phyloP scores from a whole-genome alignment of 2,329 filamentous ascomycete genomes.

The Cladobotryum mycophilum region DNA sequence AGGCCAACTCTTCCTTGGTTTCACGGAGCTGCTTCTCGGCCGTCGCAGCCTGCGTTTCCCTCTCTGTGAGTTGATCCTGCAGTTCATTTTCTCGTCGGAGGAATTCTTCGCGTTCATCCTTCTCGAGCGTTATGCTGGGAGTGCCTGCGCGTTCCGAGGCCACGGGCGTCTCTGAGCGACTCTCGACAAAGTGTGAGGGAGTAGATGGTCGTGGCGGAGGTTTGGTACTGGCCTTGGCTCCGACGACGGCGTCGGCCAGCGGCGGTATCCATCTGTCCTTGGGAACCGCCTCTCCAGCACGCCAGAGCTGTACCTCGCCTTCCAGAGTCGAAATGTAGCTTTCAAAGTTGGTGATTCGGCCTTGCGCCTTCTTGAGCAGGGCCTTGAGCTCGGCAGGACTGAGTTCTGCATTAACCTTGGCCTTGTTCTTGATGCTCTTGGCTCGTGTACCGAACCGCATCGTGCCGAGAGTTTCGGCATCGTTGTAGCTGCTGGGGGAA shows the following conservation, averaged over 20 bases:
- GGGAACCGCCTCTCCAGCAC: constrained; percentile 79
- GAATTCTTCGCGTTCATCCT: constrained; percentile 96
- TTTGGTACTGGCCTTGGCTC: constrained; percentile 37
- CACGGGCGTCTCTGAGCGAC: constrained; percentile 55
- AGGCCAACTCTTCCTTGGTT: constrained; percentile 76
- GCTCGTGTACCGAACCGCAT: constrained; percentile 91
- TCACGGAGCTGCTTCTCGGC: constrained; percentile 77
- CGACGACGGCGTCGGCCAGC: constrained; percentile 39
- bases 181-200: constrained; percentile 47
- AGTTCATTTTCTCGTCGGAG: constrained; percentile 91
- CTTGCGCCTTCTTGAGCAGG: constrained; percentile 86
- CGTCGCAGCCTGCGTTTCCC: constrained; percentile 72
- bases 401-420: constrained; percentile 97
- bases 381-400: constrained; percentile 92
- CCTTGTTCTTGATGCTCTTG: constrained; percentile 99
- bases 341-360: constrained; percentile 82
- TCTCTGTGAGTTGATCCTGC: constrained; percentile 92
- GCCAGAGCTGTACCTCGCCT: constrained; percentile 79
- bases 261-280: constrained; percentile 81
- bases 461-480: constrained; percentile 87
- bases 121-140: constrained; percentile 81
- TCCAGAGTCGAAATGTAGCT: constrained; percentile 79
- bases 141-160: constrained; percentile 80
- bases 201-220: constrained; percentile 46
- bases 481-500: constrained; percentile 98